Evolutionary conservation across 2,329 filamentous ascomycete genomes (phyloP), one percentile per base, ranked within the genome.

Genomic region (Taxawa tesnikishii): DNA sequence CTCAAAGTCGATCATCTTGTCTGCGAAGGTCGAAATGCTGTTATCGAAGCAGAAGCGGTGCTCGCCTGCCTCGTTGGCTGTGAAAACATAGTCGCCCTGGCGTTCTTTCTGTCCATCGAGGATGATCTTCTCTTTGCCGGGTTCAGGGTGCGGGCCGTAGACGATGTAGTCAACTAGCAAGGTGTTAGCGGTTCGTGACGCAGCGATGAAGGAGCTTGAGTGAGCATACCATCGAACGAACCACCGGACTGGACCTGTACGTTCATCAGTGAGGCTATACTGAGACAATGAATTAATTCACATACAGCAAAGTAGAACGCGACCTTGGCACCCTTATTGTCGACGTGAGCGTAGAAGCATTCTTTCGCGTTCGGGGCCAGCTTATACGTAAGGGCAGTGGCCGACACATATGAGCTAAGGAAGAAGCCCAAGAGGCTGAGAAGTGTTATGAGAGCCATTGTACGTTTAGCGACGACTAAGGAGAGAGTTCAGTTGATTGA

Each of bases 1-100:
- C 63, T 98, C 90, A 52, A 98, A 94, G 58, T 98, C 90, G 42
- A 98, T 87, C 55, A 84, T 77, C 65, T 98, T 98, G 63, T 76
- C 90, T 32, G 87, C 79, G 55, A 94, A 94, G 1, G 88, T 96
- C 53, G 83, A 93, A 82, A 98, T 94, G 54, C 90, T 81, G 53
- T 98, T 98, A 62, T 87, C 82, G 68, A 98, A 98, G 71, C 90
- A 98, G 66, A 98, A 96, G 33, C 77, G 75, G 64, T 96, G 94
- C 51, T 96, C 88, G 43, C 90, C 90, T 5, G 71, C 53, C 32
- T 84, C 75, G 49, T 84, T 83, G 28, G 87, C 90, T 0, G 87
- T 94, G 59, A 98, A 98, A 41, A 98, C 90, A 53, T 93, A 96
- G 60, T 98, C 90, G 33, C 88, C 90, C 62, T 96, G 88, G 43